These are phyloP conservation scores for Tetradesmus lagerheimii DNA, from an alignment of 139 green algal species.

Conservation along the genomic window DNA sequence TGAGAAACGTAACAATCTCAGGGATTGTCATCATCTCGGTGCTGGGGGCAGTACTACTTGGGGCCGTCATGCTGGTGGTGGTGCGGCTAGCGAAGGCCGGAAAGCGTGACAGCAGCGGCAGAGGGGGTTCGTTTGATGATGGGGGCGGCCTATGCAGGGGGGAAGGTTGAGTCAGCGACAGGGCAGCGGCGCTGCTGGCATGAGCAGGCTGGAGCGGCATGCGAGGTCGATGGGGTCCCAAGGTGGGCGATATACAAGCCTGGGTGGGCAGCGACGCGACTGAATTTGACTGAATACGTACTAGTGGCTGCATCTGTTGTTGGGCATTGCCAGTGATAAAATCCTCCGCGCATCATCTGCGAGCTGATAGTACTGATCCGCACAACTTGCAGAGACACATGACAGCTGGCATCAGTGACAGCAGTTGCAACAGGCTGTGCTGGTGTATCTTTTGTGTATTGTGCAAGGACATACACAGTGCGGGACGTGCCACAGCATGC, in stretches of 20 bases:
- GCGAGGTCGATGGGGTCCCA: not conserved
- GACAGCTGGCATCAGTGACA: too few species aligned
- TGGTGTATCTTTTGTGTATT: too few species aligned
- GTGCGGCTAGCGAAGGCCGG: not conserved
- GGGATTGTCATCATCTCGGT: not conserved
- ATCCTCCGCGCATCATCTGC: too few species aligned
- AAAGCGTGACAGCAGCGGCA: not conserved
- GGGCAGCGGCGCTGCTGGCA: not conserved
- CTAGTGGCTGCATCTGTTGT: too few species aligned
- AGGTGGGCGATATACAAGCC: too few species aligned
- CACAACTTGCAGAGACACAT: too few species aligned
- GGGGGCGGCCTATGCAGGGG: not conserved
- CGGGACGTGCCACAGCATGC: not conserved
- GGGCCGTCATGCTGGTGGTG: not conserved
- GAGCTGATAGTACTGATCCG: too few species aligned
- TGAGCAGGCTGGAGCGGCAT: not conserved
- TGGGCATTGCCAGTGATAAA: too few species aligned
- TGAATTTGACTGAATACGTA: too few species aligned
- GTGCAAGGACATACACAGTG: too few species aligned
- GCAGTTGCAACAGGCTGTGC: too few species aligned
- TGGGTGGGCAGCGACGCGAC: too few species aligned
- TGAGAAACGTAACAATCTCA: not conserved
- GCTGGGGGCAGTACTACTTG: slow-evolving; percentile 19
- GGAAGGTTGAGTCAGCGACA: not conserved
- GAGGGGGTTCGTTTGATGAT: not conserved